Evolutionary conservation across 1,284 basidiomycete genomes (phyloP).

Genomic region (Somion occarium): DNA sequence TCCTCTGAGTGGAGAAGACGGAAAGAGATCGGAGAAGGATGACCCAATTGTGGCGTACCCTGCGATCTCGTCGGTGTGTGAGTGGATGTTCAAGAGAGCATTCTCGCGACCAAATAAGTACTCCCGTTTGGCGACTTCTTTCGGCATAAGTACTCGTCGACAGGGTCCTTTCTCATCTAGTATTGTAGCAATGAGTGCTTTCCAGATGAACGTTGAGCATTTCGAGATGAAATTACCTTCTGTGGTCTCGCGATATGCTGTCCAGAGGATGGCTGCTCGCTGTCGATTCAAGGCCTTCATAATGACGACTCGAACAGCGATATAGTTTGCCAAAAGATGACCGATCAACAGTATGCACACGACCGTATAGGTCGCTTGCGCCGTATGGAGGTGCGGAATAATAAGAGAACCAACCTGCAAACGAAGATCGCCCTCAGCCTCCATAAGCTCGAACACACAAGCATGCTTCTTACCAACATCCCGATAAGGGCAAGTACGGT

Average conservation of each 20-base stretch:
- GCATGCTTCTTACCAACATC: constrained; percentile 50
- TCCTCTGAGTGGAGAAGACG: background rate
- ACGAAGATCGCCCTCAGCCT: background rate
- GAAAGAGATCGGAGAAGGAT: constrained; percentile 9
- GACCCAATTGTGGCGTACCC: constrained; percentile 13
- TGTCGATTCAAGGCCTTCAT: constrained; percentile 58
- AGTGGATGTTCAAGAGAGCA: constrained; percentile 4
- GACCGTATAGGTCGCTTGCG: constrained; percentile 42
- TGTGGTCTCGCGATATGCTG: constrained; percentile 16
- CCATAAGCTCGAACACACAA: background rate
- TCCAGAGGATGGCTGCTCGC: constrained; percentile 50
- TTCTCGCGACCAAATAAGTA: constrained; percentile 10
- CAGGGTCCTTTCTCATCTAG: background rate
- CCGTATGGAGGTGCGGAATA: constrained; percentile 49
- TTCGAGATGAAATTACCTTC: constrained; percentile 3
- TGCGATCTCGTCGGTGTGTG: background rate
- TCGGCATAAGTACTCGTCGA: constrained; percentile 2
- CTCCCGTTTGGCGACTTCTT: constrained; percentile 10
- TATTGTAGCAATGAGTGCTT: background rate
- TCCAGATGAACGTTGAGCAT: background rate
- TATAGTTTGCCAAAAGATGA: constrained; percentile 57
- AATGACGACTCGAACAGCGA: constrained; percentile 51
- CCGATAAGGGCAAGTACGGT: constrained; percentile 62
- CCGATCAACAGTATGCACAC: constrained; percentile 46
- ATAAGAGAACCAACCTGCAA: constrained; percentile 51